Conservation (phyloP, 176 grass and related monocot genomes). For the Avena sativa region DNA sequence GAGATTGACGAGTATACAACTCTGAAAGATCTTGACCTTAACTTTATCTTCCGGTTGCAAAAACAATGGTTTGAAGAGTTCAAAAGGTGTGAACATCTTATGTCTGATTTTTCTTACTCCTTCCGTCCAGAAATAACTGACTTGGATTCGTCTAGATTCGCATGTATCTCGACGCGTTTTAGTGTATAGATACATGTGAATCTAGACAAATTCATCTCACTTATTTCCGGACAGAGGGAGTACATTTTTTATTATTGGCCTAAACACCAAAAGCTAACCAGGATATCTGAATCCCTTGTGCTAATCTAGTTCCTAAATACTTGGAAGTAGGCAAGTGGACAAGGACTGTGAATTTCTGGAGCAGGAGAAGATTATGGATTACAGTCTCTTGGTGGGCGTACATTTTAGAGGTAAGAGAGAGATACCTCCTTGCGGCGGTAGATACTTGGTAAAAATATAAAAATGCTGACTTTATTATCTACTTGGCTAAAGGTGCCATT, state of each 20-base stretch:
- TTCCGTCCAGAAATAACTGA: too few species aligned
- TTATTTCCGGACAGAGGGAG: too few species aligned
- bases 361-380: conserved; percentile 94
- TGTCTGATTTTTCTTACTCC: conserved; percentile 21
- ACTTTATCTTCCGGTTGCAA: conserved; percentile 83
- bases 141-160: too few species aligned
- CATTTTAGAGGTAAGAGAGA: conserved; percentile 78
- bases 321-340: conserved; percentile 76
- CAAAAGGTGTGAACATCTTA: conserved; percentile 63
- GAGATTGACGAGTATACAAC: conserved; percentile 93
- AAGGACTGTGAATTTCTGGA: conserved; percentile 88
- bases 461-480: conserved; percentile 36
- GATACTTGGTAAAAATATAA: conserved; percentile 43
- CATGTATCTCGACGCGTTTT: too few species aligned
- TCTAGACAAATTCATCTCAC: too few species aligned
- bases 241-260: not conserved
- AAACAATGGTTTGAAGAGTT: conserved; percentile 84
- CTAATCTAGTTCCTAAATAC: conserved; percentile 53
- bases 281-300: conserved; percentile 40
- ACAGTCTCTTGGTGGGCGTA: conserved; percentile 89
- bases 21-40: conserved; percentile 98
- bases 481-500: conserved; percentile 63
- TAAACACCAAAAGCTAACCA: not conserved
- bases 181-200: too few species aligned
- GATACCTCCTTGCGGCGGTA: conserved; percentile 37